These are phyloP conservation scores for Neurospora sp. DNA, from an alignment of 495 filamentous ascomycete species.

Conservation along the genomic window DNA sequence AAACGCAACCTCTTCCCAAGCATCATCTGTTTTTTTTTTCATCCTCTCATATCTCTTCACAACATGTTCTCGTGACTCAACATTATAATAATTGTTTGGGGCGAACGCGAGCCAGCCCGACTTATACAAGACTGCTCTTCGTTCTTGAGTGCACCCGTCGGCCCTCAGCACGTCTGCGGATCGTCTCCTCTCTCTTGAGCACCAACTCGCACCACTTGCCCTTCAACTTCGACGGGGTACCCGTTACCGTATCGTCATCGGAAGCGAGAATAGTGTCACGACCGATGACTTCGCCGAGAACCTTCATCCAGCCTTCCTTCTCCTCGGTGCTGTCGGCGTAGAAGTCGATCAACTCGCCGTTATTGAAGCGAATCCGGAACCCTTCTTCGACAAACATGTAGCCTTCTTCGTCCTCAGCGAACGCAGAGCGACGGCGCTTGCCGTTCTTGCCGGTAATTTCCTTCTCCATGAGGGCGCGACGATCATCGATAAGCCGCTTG, in stretches of 20 bases:
- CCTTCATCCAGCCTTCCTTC: slow-evolving; percentile 92
- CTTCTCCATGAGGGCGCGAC: slow-evolving; percentile 67
- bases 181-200: slow-evolving; percentile 47
- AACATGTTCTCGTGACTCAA: neutral
- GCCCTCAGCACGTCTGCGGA: slow-evolving; percentile 20
- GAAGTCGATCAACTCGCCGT: slow-evolving; percentile 96
- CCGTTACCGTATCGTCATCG: slow-evolving; percentile 32
- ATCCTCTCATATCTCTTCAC: neutral
- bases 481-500: slow-evolving; percentile 86
- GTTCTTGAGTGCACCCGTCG: slow-evolving; percentile 39
- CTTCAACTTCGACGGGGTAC: slow-evolving; percentile 32
- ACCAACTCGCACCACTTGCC: slow-evolving; percentile 80
- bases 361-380: slow-evolving; percentile 95
- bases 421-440: slow-evolving; percentile 80
- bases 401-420: slow-evolving; percentile 96
- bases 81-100: neutral
- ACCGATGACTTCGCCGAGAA: slow-evolving; percentile 75
- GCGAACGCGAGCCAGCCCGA: neutral
- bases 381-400: slow-evolving; percentile 99
- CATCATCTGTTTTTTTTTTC: neutral
- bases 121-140: slow-evolving; percentile 43
- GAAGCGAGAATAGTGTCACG: slow-evolving; percentile 33
- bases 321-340: slow-evolving; percentile 79
- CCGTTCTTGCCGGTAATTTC: slow-evolving; percentile 64
- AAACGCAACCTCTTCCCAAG: neutral